Conservation (phyloP, 108 stramenopile genomes). For the Skeletonema grethae region DNA sequence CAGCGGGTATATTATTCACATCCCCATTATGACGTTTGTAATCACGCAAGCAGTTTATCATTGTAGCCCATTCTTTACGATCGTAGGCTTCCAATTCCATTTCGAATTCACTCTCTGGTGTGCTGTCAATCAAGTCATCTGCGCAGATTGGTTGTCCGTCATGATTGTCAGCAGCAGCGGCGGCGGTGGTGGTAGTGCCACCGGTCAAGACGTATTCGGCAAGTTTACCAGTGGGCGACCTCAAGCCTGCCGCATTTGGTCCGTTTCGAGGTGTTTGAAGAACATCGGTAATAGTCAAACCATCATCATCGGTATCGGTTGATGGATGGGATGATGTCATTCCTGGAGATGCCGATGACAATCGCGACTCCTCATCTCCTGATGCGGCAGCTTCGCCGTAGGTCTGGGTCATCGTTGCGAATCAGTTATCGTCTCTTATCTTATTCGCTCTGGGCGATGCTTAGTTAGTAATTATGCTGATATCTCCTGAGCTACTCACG, state of each 20-base stretch:
- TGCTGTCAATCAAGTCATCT: not conserved
- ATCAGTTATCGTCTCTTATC: too few species aligned
- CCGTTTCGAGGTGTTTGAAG: not conserved
- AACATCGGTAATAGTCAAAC: not conserved
- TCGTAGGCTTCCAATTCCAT: not conserved
- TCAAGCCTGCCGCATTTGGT: not conserved
- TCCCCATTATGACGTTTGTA: not conserved
- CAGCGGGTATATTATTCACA: not conserved
- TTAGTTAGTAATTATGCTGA: too few species aligned
- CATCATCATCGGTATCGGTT: not conserved
- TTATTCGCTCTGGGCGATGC: too few species aligned
- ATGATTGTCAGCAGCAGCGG: not conserved
- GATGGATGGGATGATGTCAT: too few species aligned
- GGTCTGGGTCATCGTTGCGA: too few species aligned
- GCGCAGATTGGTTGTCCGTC: not conserved
- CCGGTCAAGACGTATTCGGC: not conserved
- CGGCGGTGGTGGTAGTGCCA: not conserved
- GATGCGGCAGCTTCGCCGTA: too few species aligned
- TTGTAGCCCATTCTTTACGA: not conserved
- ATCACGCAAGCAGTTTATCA: not conserved
- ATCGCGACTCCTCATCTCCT: not conserved
- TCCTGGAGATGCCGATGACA: not conserved
- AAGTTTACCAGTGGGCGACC: not conserved
- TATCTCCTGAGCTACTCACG: too few species aligned
- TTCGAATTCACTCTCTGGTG: not conserved